Conservation (phyloP, 805 yeast species). For the Wickerhamiella bombiphila region DNA sequence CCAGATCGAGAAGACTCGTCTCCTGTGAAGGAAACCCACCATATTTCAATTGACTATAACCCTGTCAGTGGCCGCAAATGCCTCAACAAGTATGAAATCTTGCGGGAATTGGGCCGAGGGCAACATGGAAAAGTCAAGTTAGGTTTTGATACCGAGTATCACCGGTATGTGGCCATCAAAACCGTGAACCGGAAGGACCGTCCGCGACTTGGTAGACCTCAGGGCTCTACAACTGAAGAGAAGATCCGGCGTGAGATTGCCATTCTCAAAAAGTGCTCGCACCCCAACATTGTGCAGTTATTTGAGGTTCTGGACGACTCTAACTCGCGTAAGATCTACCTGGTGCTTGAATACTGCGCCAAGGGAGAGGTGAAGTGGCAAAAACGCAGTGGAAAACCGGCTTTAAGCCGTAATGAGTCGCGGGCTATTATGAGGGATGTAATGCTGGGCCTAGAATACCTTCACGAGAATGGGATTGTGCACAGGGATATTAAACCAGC, state of each 20-base stretch:
- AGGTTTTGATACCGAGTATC: slow-evolving; percentile 54
- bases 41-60: slow-evolving; percentile 72
- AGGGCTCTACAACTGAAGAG: slow-evolving; percentile 39
- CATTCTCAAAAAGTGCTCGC: slow-evolving; percentile 81
- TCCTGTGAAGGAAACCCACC: slow-evolving; percentile 70
- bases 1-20: slow-evolving; percentile 3
- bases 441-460: slow-evolving; percentile 72
- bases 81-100: slow-evolving; percentile 77
- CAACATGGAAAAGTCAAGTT: slow-evolving; percentile 97
- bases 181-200: slow-evolving; percentile 66
- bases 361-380: slow-evolving; percentile 89
- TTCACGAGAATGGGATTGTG: slow-evolving; percentile 63
- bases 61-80: slow-evolving; percentile 71
- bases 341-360: slow-evolving; percentile 80
- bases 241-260: slow-evolving; percentile 78
- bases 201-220: slow-evolving; percentile 37
- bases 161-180: slow-evolving; percentile 71
- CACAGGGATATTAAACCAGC: slow-evolving; percentile 97
- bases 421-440: slow-evolving; percentile 70
- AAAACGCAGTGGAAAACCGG: slow-evolving; percentile 40
- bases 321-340: slow-evolving; percentile 67
- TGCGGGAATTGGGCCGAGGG: slow-evolving; percentile 83
- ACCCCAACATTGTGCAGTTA: slow-evolving; percentile 82
- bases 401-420: slow-evolving; percentile 50
- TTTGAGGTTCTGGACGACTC: slow-evolving; percentile 80